phyloP scores from a whole-genome alignment of 352 stramenopile genomes.

The Phytopythium chamaehyphon region DNA sequence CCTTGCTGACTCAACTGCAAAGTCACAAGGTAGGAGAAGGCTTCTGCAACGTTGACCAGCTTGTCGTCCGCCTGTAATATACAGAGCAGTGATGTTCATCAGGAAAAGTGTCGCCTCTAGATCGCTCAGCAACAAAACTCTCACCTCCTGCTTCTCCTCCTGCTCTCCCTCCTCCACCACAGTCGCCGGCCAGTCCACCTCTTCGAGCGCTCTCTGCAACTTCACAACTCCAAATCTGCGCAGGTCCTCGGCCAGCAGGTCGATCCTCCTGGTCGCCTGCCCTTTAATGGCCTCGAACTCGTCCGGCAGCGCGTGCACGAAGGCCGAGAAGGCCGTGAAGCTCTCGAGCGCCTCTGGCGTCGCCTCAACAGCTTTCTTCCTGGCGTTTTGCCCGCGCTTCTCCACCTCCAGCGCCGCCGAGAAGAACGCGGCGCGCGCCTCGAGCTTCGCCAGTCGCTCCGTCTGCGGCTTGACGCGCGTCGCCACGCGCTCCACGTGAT shows the following conservation, averaged over 20 bases:
- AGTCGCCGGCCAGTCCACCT: constrained; percentile 44
- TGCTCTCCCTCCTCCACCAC: constrained; percentile 13
- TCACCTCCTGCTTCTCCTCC: not conserved
- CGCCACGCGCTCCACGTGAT: constrained; percentile 45
- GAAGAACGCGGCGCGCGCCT: constrained; percentile 41
- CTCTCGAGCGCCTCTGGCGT: constrained; percentile 37
- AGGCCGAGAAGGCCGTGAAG: constrained; percentile 35
- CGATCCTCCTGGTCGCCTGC: constrained; percentile 39
- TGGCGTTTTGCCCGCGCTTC: constrained; percentile 38
- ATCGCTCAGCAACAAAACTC: not conserved
- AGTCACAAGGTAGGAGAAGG: constrained; percentile 51
- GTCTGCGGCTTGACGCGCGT: constrained; percentile 30
- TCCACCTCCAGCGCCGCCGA: constrained; percentile 48
- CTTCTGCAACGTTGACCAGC: constrained; percentile 21
- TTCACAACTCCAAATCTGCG: constrained; percentile 52
- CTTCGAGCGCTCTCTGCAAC: constrained; percentile 35
- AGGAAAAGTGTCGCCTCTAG: too few species aligned
- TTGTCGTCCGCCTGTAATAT: constrained; percentile 15
- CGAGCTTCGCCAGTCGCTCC: constrained; percentile 26
- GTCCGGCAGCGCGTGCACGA: constrained; percentile 31
- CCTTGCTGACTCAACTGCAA: constrained; percentile 49
- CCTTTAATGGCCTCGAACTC: constrained; percentile 45
- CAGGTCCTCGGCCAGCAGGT: constrained; percentile 39
- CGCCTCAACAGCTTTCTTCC: constrained; percentile 29
- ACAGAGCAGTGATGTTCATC: constrained; percentile 1